Conservation (phyloP, 192 early-diverging fungal genomes). For the Backusella mclennaniae region DNA sequence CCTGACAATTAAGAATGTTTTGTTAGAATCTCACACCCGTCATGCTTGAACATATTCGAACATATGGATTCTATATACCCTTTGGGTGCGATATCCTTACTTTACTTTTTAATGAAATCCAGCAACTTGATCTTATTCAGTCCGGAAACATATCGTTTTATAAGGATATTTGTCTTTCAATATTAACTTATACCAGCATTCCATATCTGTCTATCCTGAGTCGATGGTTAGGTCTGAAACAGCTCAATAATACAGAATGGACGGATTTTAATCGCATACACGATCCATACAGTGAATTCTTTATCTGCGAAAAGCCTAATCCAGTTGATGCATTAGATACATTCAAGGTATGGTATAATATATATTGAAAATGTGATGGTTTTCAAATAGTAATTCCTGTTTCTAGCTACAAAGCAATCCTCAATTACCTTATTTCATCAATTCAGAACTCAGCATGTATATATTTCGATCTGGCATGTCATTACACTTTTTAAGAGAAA, state of each 20-base stretch:
- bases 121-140: slow-evolving; percentile 13
- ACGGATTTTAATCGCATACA: background rate
- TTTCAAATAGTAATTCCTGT: background rate
- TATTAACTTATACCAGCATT: slow-evolving; percentile 38
- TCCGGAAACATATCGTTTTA: slow-evolving; percentile 25
- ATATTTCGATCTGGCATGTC: slow-evolving; percentile 44
- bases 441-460: slow-evolving; percentile 20
- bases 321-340: slow-evolving; percentile 16
- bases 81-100: slow-evolving; percentile 36
- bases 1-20: background rate
- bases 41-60: background rate
- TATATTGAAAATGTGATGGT: background rate
- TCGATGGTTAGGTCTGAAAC: slow-evolving; percentile 36
- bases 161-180: slow-evolving; percentile 20
- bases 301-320: slow-evolving; percentile 18
- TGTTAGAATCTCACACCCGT: background rate
- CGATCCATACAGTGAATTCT: slow-evolving; percentile 43
- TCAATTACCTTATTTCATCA: slow-evolving; percentile 29
- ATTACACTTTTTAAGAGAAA: slow-evolving; percentile 37
- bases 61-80: slow-evolving; percentile 36
- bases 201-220: slow-evolving; percentile 42
- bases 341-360: slow-evolving; percentile 24
- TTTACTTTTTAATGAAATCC: slow-evolving; percentile 29
- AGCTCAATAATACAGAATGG: slow-evolving; percentile 1
- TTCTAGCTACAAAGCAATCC: slow-evolving; percentile 13